Base-by-base conservation (phyloP, 2,329 filamentous ascomycete species). In the Sclerotinia sclerotiorum region DNA sequence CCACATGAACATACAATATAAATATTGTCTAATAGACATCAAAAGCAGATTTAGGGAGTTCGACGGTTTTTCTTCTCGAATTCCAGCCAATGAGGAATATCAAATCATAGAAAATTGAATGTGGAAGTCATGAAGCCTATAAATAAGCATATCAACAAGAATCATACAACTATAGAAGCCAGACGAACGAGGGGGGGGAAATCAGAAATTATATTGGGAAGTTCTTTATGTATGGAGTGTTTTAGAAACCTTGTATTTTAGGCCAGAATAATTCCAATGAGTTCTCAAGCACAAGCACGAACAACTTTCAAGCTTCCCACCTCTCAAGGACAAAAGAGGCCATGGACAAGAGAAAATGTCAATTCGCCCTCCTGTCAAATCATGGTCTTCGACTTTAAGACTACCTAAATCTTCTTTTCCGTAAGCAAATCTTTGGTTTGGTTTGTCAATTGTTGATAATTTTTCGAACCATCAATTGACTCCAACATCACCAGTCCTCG, bases 371-470 rank as follows among this genome's bases (percentile, higher is more conserved):
- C 70, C 75, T 62, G 67, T 71, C 57, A 88, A 86, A 80, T 88
- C 85, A 78, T 92, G 90, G 90, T 86, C 88, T 78, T 87, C 88
- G 77, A 93, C 91, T 66, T 79, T 94, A 78, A 89, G 86, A 80
- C 84, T 95, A 75, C 92, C 92, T 69, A 89, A 88, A 76, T 90
- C 90, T 61, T 86, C 83, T 56, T 92, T 94, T 74, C 90, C 89
- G 87, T 90, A 81, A 77, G 85, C 69, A 68, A 67, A 46, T 46
- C 35, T 61, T 54, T 55, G 48, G 44, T 62, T 62, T 62, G 29
- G 44, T 48, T 62, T 35, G 62, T 69, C 54, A 70, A 73, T 54
- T 72, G 42, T 39, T 68, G 58, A 54, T 39, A 44, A 42, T 39
- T 44, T 60, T 21, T 24, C 54, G 64, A 60, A 49, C 64, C 42